Evolutionary conservation across 345 rosid genomes (phyloP).

Genomic region (Aegle marmelos): DNA sequence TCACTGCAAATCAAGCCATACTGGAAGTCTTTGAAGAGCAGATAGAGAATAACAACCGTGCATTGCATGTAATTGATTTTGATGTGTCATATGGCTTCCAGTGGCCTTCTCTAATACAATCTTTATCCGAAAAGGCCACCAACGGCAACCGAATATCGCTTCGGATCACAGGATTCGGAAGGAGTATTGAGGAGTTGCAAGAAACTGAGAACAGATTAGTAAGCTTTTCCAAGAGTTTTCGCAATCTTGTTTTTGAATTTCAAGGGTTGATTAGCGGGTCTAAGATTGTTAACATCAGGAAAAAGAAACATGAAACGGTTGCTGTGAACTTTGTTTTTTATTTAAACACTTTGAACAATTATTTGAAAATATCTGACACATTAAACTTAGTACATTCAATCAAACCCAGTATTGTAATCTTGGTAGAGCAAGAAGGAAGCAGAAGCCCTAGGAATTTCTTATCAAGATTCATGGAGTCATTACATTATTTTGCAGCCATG

Average conservation of each 20-base stretch:
- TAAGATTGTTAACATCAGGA: conserved; percentile 29
- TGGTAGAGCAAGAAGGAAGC: conserved; percentile 61
- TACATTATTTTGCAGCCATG: conserved; percentile 68
- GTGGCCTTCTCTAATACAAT: conserved; percentile 76
- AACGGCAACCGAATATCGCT: conserved; percentile 31
- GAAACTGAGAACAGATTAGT: conserved; percentile 58
- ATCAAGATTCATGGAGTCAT: conserved; percentile 60
- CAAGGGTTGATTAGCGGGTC: conserved; percentile 45
- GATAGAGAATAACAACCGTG: conserved; percentile 28
- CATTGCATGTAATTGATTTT: conserved; percentile 59
- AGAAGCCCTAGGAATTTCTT: conserved; percentile 41
- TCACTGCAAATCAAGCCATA: conserved; percentile 65
- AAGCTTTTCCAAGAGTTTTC: conserved; percentile 47
- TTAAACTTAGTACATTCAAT: conserved; percentile 37
- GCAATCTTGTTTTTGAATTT: conserved; percentile 53
- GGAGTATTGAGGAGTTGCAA: conserved; percentile 41
- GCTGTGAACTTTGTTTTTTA: conserved; percentile 57
- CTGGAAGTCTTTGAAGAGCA: conserved; percentile 57
- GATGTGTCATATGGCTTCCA: conserved; percentile 63
- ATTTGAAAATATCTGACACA: conserved; percentile 36
- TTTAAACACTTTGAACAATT: conserved; percentile 34
- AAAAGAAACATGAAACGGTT: conserved; percentile 52
- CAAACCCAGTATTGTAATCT: conserved; percentile 46
- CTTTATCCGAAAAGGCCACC: conserved; percentile 56
- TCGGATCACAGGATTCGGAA: conserved; percentile 50